Evolutionary conservation across 371 early-diverging fungal species (phyloP), one percentile per base, ranked within the genome.

Genomic region (Mucor mucedo): DNA sequence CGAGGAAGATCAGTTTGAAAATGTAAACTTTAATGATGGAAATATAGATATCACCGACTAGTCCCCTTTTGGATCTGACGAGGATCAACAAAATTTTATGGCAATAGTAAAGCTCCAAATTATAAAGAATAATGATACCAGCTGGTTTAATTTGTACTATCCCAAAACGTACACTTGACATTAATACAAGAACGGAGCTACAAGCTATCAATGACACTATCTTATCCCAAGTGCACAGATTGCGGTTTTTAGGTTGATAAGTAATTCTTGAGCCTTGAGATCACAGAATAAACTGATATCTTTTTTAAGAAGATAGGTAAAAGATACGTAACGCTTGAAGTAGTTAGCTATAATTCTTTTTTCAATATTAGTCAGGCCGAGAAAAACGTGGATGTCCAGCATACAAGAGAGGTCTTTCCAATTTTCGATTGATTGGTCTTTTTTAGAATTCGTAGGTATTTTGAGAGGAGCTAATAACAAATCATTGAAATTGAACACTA

Each of bases 311-410:
- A 55, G 13, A 0, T 30, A 7, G 4, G 56, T 55, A 13, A 40
- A 11, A 4, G 56, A 44, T 0, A 42, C 21, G n/a, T 44, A 55
- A 2, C 41, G 16, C 5, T 72, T 30, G 0, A 87, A 71, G 54
- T 74, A 86, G 14, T 75, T 44, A 4, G 48, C 27, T 9, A 89
- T 80, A 53, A 85, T 87, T 4, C 78, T 64, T 0, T 75, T 70
- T 68, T 85, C 84, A 62, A 71, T 87, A 21, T 82, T 83, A 6
- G 75, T 62, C 21, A 84, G 65, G 0, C 89, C 88, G 0, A 86
- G 64, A 64, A 89, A 86, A 1, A 54, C 58, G 50, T 73, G 73
- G 0, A 89, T 44, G 9, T 86, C 70, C 2, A 62, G 69, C 0
- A 73, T 65, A 21, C 41, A 45, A 0, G 3, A 58, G 1, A 82